phyloP scores from a whole-genome alignment of 169 alveolate species.

The Plasmodium vivax region DNA sequence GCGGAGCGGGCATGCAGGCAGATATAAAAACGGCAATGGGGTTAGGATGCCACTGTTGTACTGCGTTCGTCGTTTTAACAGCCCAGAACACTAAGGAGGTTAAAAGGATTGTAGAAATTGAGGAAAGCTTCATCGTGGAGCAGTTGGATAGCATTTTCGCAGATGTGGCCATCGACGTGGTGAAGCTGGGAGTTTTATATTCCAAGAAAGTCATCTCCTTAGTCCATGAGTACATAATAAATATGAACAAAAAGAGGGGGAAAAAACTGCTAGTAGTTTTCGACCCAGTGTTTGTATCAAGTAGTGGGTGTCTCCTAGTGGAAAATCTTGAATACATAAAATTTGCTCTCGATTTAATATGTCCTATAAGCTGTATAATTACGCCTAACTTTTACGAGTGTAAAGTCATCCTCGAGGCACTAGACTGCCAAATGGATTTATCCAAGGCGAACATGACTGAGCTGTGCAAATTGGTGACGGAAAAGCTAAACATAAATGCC shows the following conservation, averaged over 20 bases:
- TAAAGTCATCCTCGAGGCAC: conserved; percentile 21
- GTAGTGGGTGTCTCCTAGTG: conserved; percentile 35
- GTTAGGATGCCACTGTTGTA: conserved; percentile 58
- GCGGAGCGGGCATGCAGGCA: conserved; percentile 59
- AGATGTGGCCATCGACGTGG: conserved; percentile 33
- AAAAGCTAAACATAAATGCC: conserved; percentile 18
- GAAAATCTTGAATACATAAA: conserved; percentile 43
- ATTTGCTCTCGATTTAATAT: conserved; percentile 24
- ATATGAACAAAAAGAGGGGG: conserved; percentile 34
- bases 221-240: conserved; percentile 20
- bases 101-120: conserved; percentile 45
- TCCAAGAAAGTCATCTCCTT: conserved; percentile 39
- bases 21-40: conserved; percentile 59
- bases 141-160: conserved; percentile 41
- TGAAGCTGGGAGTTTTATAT: conserved; percentile 49
- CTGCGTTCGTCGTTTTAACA: conserved; percentile 43
- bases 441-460: neutral
- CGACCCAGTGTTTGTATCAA: conserved; percentile 57
- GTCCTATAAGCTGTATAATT: conserved; percentile 39
- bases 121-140: conserved; percentile 30
- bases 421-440: conserved; percentile 7
- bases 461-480: conserved; percentile 13
- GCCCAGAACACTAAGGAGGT: conserved; percentile 48
- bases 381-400: conserved; percentile 57
- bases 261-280: conserved; percentile 43